These are phyloP conservation scores for Metschnikowia kunwiensis DNA, from an alignment of 805 yeast genomes.

Conservation along the genomic window DNA sequence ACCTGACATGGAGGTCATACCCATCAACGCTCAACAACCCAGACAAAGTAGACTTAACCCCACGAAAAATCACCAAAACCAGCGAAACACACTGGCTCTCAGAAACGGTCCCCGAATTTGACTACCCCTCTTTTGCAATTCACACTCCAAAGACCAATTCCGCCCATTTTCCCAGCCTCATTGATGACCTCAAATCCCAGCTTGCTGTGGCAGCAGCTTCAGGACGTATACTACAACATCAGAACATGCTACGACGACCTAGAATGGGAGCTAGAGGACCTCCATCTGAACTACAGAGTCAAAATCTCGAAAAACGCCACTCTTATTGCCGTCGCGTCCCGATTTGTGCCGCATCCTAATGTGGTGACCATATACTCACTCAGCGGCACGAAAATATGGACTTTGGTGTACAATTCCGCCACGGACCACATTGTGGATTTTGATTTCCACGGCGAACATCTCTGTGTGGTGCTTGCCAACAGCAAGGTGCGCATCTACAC, in stretches of 20 bases:
- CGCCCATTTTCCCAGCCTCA: slow-evolving; percentile 1
- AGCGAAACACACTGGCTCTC: too few species aligned
- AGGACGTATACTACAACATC: slow-evolving; percentile 63
- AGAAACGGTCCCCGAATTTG: too few species aligned
- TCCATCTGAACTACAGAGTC: slow-evolving; percentile 40
- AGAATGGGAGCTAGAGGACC: slow-evolving; percentile 46
- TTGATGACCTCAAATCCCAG: slow-evolving; percentile 41
- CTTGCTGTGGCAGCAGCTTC: slow-evolving; percentile 74
- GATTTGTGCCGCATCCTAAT: slow-evolving; percentile 33
- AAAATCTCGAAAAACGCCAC: slow-evolving; percentile 53
- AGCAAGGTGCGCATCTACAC: slow-evolving; percentile 56
- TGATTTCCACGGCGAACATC: slow-evolving; percentile 49
- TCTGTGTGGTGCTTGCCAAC: slow-evolving; percentile 52
- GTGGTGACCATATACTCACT: slow-evolving; percentile 36
- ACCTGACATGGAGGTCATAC: too few species aligned
- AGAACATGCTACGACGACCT: slow-evolving; percentile 52
- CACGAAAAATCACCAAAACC: too few species aligned
- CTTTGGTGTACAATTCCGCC: slow-evolving; percentile 36
- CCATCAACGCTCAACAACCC: too few species aligned
- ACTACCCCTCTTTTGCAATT: neutral
- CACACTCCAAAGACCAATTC: too few species aligned
- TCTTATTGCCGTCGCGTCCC: slow-evolving; percentile 49
- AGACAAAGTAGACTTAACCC: too few species aligned
- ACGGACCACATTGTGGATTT: slow-evolving; percentile 52
- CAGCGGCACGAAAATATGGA: slow-evolving; percentile 35